phyloP scores from a whole-genome alignment of 2,329 filamentous ascomycete species.

The Exophiala phaeomuriformis region DNA sequence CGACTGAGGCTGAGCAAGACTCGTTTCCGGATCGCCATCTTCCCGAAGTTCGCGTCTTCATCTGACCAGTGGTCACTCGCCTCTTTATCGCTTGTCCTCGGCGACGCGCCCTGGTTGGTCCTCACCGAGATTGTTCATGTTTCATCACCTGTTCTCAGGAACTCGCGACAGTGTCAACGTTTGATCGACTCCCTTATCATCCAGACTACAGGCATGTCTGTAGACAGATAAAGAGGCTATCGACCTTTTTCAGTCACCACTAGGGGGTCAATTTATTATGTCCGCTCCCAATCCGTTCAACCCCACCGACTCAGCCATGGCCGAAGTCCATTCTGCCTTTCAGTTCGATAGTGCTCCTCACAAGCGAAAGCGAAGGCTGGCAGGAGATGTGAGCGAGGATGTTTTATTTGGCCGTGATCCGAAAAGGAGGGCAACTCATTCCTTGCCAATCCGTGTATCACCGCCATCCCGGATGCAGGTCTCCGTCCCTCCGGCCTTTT shows the following conservation, averaged over 20 bases:
- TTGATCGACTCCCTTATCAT: conserved; percentile 22
- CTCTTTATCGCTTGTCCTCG: conserved; percentile 2
- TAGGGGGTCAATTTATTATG: conserved; percentile 1
- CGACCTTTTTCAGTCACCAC: background rate
- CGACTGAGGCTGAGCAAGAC: background rate
- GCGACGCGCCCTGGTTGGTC: conserved; percentile 20
- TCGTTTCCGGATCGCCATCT: conserved; percentile 11
- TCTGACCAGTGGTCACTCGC: conserved; percentile 10
- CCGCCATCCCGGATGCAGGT: conserved; percentile 15
- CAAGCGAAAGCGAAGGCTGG: conserved; percentile 15
- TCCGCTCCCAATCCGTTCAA: conserved; percentile 7
- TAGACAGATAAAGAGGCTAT: conserved; percentile 16
- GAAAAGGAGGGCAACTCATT: conserved; percentile 15
- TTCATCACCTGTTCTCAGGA: conserved; percentile 17
- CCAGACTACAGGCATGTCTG: conserved; percentile 10
- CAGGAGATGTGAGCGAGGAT: conserved; percentile 6
- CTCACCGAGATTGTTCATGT: conserved; percentile 20
- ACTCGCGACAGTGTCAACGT: conserved; percentile 23
- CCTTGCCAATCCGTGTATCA: conserved; percentile 21
- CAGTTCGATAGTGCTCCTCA: conserved; percentile 8
- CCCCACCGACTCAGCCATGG: conserved; percentile 12
- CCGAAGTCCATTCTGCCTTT: conserved; percentile 16
- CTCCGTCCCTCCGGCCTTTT: conserved; percentile 11
- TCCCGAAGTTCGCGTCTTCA: conserved; percentile 12
- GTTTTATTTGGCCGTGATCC: conserved; percentile 5